Base-by-base conservation (phyloP, 768 basidiomycete genomes). In the Naganishia friedmannii region DNA sequence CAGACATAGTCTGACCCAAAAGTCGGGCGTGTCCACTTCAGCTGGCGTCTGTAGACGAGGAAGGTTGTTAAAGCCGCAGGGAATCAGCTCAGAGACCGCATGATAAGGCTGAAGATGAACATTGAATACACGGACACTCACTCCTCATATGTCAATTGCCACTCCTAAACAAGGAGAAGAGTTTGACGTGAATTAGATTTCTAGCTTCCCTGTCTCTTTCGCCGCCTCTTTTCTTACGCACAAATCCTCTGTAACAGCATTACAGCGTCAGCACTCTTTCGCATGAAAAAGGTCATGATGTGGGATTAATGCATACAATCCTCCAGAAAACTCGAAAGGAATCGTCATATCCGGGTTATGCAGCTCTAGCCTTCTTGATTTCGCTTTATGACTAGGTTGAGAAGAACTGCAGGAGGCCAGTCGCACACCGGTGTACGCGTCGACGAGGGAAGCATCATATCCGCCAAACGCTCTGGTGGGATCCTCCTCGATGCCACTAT, bases 271-370 rank as follows among this genome's bases (percentile, higher is more conserved):
- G 72, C 54, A 28, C 53, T 28, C 7, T 17, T 46, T 7, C 3
- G 2, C 51, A 19, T 3, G 3, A 51, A 26, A n/a, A 19, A 23
- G 63, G 23, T 34, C 32, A 21, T 17, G 29, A 34, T 31, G n/a
- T 51, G 28, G 15, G 45, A 29, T 42, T 3, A n/a, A 21, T 39
- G 73, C 79, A 73, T 48, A 80, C 77, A 80, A 39, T n/a, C 69
- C 72, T 15, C 77, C 77, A 3, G 78, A 75, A 21, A 74, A 76
- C 19, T 78, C 77, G 66, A 79, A 77, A 2, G 73, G 69, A 13
- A 80, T 67, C 12, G 68, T 68, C 66, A 79, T 74, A 56, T 80
- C 79, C n/a, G 79, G 79, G 10, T 76, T 77, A 70, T 77, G 78
- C 28, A 80, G 69, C 53, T 80, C 75, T 39, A 80, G 65, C 55